phyloP scores from a whole-genome alignment of 2,329 filamentous ascomycete genomes.

The Mollisiaceae sp. region DNA sequence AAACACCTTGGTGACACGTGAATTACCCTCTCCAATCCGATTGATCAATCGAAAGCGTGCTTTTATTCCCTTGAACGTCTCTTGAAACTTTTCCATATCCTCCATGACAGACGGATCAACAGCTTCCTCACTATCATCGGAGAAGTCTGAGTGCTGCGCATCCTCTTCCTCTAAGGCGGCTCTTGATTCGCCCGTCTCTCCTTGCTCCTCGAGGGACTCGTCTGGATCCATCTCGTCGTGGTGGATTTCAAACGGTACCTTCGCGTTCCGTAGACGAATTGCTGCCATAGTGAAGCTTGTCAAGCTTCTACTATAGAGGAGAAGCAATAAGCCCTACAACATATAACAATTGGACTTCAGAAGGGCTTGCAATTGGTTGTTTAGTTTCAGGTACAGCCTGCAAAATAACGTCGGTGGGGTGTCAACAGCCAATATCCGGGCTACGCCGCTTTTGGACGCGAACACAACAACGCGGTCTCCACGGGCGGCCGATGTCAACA shows the following conservation, averaged over 20 bases:
- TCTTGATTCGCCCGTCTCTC: conserved; percentile 46
- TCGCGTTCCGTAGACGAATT: conserved; percentile 40
- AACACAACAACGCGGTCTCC: conserved; percentile 29
- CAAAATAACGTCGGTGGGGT: conserved; percentile 26
- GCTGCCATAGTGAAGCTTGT: conserved; percentile 36
- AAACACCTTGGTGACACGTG: neutral
- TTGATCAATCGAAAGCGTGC: conserved; percentile 90
- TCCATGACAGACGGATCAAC: conserved; percentile 74
- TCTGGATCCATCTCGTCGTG: conserved; percentile 46
- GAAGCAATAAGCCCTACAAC: conserved; percentile 19
- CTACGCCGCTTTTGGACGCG: conserved; percentile 29
- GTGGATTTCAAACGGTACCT: conserved; percentile 46
- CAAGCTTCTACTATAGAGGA: conserved; percentile 18
- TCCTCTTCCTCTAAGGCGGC: conserved; percentile 45
- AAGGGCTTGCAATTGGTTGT: conserved; percentile 32
- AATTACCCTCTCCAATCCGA: conserved; percentile 89
- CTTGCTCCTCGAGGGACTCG: conserved; percentile 43
- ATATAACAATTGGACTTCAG: conserved; percentile 12
- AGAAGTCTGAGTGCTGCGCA: conserved; percentile 42
- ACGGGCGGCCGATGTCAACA: conserved; percentile 29
- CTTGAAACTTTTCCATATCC: conserved; percentile 86
- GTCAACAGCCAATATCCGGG: conserved; percentile 13
- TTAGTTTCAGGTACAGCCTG: conserved; percentile 27
- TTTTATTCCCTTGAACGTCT: conserved; percentile 82
- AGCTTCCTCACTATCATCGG: conserved; percentile 62